Evolutionary conservation across 176 grass and related monocot species (phyloP).

Genomic region (Eleusine indica): DNA sequence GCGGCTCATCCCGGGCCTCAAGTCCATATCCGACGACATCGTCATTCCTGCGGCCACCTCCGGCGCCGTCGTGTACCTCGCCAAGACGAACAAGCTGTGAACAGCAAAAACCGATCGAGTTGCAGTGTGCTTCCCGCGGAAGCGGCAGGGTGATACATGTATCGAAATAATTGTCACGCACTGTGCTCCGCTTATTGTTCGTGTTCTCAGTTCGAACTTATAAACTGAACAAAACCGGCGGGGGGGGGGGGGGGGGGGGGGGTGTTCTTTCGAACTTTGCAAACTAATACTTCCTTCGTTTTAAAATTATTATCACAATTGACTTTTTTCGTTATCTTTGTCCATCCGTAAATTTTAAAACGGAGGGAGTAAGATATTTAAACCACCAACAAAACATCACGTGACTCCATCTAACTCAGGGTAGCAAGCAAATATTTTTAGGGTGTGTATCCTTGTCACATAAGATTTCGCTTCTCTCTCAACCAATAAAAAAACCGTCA

Average conservation of each 20-base stretch:
- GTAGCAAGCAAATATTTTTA: no score
- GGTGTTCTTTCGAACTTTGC: no score
- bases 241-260: no score
- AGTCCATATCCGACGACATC: constrained; percentile 63
- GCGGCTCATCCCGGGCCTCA: constrained; percentile 62
- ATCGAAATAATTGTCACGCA: background rate
- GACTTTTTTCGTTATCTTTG: no score
- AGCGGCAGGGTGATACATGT: background rate
- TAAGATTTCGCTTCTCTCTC: no score
- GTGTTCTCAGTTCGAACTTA: background rate
- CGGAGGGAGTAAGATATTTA: background rate
- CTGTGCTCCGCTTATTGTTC: background rate
- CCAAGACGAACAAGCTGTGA: constrained; percentile 70
- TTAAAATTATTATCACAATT: no score
- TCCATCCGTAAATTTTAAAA: no score
- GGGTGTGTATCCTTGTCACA: no score
- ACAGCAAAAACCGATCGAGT: background rate
- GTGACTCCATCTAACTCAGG: no score
- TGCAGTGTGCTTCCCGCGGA: background rate
- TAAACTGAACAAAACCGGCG: background rate
- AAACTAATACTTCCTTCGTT: no score
- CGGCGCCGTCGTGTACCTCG: constrained; percentile 56
- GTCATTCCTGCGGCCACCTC: constrained; percentile 72
- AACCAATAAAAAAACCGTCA: no score
- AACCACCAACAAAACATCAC: background rate